Conservation (phyloP, 176 grass and related monocot species). For the Miscanthus lutarioriparius region DNA sequence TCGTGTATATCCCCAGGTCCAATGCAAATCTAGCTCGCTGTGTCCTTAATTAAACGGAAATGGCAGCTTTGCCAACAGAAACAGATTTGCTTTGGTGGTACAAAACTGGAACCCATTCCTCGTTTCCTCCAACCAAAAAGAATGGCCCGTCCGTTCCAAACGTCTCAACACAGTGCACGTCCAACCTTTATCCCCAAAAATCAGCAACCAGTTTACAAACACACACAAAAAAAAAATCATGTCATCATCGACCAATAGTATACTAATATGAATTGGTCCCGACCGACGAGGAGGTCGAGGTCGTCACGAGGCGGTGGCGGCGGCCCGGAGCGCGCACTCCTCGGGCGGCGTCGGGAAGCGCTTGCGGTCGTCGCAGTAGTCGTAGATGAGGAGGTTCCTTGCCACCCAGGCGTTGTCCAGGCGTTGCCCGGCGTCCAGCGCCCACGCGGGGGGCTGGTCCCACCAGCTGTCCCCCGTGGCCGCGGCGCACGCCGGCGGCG, state of each 20-base stretch:
- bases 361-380: conserved; percentile 84
- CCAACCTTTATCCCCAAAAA: not conserved
- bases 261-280: not conserved
- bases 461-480: conserved; percentile 67
- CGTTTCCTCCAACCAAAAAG: not conserved
- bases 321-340: conserved; percentile 57
- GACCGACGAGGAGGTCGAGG: not conserved
- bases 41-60: not conserved
- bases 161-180: not conserved
- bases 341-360: conserved; percentile 56
- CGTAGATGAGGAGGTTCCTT: conserved; percentile 82
- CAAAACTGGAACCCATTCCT: conserved; percentile 9
- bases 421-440: conserved; percentile 56
- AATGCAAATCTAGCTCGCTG: too few species aligned
- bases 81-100: not conserved
- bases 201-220: not conserved
- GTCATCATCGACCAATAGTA: not conserved
- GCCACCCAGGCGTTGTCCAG: conserved; percentile 69
- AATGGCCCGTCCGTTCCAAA: not conserved
- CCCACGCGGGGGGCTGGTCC: conserved; percentile 87
- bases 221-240: not conserved
- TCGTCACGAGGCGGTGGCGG: conserved; percentile 1
- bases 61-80: not conserved
- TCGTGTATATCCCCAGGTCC: too few species aligned
- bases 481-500: conserved; percentile 48